Evolutionary conservation across 306 rosid genomes (phyloP).

Genomic region (Hippophae rhamnoides): DNA sequence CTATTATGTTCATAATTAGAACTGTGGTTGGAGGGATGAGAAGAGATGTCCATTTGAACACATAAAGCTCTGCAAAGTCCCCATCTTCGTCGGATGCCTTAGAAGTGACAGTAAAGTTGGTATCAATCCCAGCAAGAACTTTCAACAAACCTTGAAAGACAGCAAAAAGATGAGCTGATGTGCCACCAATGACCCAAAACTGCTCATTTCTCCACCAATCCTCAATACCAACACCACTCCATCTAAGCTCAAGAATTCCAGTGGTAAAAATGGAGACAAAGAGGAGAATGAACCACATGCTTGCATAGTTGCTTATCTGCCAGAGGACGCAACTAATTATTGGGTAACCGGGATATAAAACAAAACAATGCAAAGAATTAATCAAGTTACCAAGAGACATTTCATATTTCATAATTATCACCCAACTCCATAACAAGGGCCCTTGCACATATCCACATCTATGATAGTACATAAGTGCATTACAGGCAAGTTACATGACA

Average conservation of each 20-base stretch:
- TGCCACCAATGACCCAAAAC: slow-evolving; percentile 98
- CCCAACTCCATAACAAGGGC: no score
- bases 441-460: no score
- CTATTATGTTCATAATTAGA: slow-evolving; percentile 66
- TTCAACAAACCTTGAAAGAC: slow-evolving; percentile 94
- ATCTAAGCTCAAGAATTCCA: slow-evolving; percentile 94
- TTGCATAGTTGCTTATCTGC: slow-evolving; percentile 98
- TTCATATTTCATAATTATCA: no score
- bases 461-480: no score
- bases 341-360: slow-evolving; percentile 3
- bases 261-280: slow-evolving; percentile 83
- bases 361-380: not conserved
- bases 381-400: not conserved
- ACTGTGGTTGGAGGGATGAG: slow-evolving; percentile 92
- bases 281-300: slow-evolving; percentile 97
- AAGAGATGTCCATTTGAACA: slow-evolving; percentile 90
- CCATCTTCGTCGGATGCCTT: slow-evolving; percentile 93
- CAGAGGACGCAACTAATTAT: slow-evolving; percentile 7
- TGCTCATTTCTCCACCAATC: slow-evolving; percentile 99
- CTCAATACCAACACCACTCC: slow-evolving; percentile 97
- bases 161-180: slow-evolving; percentile 94
- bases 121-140: slow-evolving; percentile 90
- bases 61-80: slow-evolving; percentile 81
- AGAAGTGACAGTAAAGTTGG: slow-evolving; percentile 88
- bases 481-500: no score